Evolutionary conservation across 2,329 filamentous ascomycete genomes (phyloP).

Genomic region (Trichoderma sp.): DNA sequence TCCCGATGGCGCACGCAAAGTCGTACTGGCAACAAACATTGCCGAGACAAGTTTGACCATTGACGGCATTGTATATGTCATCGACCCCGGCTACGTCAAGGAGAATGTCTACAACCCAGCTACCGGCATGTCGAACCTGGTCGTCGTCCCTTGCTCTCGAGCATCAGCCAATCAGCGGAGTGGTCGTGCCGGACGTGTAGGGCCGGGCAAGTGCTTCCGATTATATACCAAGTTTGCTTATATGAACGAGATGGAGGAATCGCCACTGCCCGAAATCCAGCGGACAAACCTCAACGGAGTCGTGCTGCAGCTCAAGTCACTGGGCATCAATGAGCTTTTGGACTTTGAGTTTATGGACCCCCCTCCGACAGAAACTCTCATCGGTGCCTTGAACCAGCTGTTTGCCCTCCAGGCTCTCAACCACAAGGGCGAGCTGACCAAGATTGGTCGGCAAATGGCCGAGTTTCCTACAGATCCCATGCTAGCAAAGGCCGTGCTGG

Average conservation of each 20-base stretch:
- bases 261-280: conserved; percentile 89
- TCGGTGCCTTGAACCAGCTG: conserved; percentile 82
- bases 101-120: conserved; percentile 91
- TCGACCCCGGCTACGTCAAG: conserved; percentile 93
- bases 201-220: conserved; percentile 88
- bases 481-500: conserved; percentile 84
- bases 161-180: conserved; percentile 91
- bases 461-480: conserved; percentile 93
- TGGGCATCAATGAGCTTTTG: conserved; percentile 89
- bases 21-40: conserved; percentile 94
- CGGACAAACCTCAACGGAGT: conserved; percentile 82
- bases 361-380: conserved; percentile 84
- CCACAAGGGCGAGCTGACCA: conserved; percentile 83
- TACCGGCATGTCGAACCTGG: conserved; percentile 87
- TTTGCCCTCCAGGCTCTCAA: conserved; percentile 90
- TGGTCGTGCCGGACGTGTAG: conserved; percentile 87
- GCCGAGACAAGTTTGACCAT: conserved; percentile 95
- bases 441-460: conserved; percentile 88
- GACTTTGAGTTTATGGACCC: conserved; percentile 97
- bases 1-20: conserved; percentile 79
- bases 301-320: conserved; percentile 80
- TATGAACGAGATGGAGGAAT: conserved; percentile 92
- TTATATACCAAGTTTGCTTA: conserved; percentile 92
- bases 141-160: conserved; percentile 86
- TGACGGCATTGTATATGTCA: conserved; percentile 93